phyloP scores from a whole-genome alignment of 306 rosid species.

The Cicer pinnatifidum region DNA sequence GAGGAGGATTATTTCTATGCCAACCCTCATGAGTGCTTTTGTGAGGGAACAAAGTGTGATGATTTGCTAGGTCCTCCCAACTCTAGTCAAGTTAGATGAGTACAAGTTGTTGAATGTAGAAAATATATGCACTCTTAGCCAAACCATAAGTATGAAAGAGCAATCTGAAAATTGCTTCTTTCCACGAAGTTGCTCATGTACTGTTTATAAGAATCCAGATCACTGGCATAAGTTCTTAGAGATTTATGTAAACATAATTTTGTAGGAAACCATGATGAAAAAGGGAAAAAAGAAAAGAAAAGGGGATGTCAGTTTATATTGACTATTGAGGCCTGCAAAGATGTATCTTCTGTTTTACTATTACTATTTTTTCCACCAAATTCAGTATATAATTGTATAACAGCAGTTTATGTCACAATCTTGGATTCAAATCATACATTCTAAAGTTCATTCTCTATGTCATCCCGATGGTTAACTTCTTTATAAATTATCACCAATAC shows the following conservation, averaged over 20 bases:
- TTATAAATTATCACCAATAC: conserved; percentile 13
- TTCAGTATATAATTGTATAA: conserved; percentile 39
- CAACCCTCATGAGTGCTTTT: conserved; percentile 90
- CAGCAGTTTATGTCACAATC: neutral
- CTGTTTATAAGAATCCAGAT: conserved; percentile 41
- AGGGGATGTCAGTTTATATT: conserved; percentile 37
- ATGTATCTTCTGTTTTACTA: conserved; percentile 46
- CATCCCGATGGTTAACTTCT: conserved; percentile 4
- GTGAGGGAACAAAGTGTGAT: conserved; percentile 67
- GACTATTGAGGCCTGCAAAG: conserved; percentile 44
- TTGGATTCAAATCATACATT: neutral
- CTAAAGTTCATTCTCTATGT: conserved; percentile 4
- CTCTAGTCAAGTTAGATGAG: conserved; percentile 48
- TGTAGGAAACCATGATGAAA: conserved; percentile 55
- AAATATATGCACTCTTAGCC: conserved; percentile 39
- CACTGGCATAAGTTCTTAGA: conserved; percentile 39
- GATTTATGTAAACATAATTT: conserved; percentile 57
- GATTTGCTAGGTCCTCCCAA: conserved; percentile 56
- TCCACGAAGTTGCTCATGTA: conserved; percentile 43
- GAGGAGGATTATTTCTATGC: conserved; percentile 97
- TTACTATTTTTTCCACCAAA: conserved; percentile 37
- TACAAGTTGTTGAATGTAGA: conserved; percentile 35
- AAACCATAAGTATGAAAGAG: conserved; percentile 20
- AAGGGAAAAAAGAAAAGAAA: neutral
- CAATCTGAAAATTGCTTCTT: conserved; percentile 17